These are phyloP conservation scores for Ascochyta fabae DNA, from an alignment of 2,329 filamentous ascomycete genomes.

Conservation along the genomic window DNA sequence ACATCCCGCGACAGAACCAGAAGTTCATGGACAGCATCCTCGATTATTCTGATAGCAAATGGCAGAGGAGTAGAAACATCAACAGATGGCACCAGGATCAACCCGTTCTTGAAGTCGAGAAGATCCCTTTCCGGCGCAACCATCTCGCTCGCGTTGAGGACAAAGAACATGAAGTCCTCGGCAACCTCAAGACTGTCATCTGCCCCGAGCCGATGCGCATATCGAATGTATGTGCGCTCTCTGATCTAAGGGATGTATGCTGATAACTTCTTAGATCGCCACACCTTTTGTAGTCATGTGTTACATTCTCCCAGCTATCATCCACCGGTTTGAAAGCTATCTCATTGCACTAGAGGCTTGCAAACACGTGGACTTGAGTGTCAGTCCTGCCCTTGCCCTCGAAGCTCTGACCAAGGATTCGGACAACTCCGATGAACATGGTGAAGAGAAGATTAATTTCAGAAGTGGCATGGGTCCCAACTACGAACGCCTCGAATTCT, in stretches of 20 bases:
- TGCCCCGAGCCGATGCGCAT: slow-evolving; percentile 79
- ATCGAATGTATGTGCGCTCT: slow-evolving; percentile 67
- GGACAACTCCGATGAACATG: slow-evolving; percentile 79
- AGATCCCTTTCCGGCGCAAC: slow-evolving; percentile 80
- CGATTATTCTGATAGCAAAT: slow-evolving; percentile 83
- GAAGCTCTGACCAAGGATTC: slow-evolving; percentile 94
- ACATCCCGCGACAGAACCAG: slow-evolving; percentile 51
- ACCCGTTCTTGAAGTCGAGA: slow-evolving; percentile 78
- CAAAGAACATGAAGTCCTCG: slow-evolving; percentile 60
- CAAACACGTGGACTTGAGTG: slow-evolving; percentile 65
- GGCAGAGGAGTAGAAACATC: slow-evolving; percentile 61
- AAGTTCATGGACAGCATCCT: slow-evolving; percentile 66
- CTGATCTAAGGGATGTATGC: not conserved
- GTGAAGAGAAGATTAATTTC: slow-evolving; percentile 71
- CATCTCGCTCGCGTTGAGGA: slow-evolving; percentile 69
- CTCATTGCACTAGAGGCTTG: slow-evolving; percentile 82
- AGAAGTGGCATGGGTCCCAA: slow-evolving; percentile 90
- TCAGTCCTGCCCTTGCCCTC: slow-evolving; percentile 74
- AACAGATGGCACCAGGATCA: slow-evolving; percentile 68
- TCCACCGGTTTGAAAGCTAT: slow-evolving; percentile 81
- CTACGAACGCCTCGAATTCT: slow-evolving; percentile 91
- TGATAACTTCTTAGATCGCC: slow-evolving; percentile 64
- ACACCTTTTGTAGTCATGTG: slow-evolving; percentile 73
- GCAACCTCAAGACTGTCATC: slow-evolving; percentile 66
- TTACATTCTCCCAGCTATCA: slow-evolving; percentile 80